These are phyloP conservation scores for Aureobasidium sp. DNA, from an alignment of 2,329 filamentous ascomycete species.

Conservation along the genomic window DNA sequence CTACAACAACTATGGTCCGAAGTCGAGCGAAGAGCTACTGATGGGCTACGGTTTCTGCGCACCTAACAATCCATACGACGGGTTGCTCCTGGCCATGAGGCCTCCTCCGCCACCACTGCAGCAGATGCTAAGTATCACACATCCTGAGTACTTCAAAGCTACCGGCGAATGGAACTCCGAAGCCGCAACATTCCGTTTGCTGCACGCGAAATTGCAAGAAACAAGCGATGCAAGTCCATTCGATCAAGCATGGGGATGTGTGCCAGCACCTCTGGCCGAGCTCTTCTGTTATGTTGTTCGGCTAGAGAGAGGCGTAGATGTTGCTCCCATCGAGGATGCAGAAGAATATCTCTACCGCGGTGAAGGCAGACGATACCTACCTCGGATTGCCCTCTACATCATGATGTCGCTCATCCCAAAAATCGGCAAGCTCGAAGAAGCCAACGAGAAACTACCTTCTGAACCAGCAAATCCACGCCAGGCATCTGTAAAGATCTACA, in stretches of 20 bases:
- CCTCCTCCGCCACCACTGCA: slow-evolving; percentile 31
- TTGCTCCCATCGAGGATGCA: slow-evolving; percentile 22
- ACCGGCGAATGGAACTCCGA: slow-evolving; percentile 26
- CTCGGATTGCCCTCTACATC: slow-evolving; percentile 27
- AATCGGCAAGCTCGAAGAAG: slow-evolving; percentile 23
- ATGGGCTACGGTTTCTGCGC: slow-evolving; percentile 46
- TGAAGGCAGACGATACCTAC: slow-evolving; percentile 23
- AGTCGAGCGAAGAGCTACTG: slow-evolving; percentile 44
- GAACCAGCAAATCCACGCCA: slow-evolving; percentile 31
- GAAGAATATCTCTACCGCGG: slow-evolving; percentile 21
- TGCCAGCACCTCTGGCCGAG: slow-evolving; percentile 27
- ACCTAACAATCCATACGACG: slow-evolving; percentile 38
- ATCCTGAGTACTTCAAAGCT: slow-evolving; percentile 27
- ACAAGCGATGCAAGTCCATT: background rate
- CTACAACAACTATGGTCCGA: slow-evolving; percentile 46
- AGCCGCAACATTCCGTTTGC: slow-evolving; percentile 31
- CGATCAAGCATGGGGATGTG: slow-evolving; percentile 12
- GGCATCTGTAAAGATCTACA: slow-evolving; percentile 34
- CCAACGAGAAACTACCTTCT: slow-evolving; percentile 18
- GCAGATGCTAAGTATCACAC: slow-evolving; percentile 20
- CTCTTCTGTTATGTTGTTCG: slow-evolving; percentile 28
- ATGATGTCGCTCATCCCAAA: slow-evolving; percentile 27
- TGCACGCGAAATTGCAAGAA: background rate
- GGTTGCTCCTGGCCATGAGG: slow-evolving; percentile 34
- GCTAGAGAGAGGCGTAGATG: slow-evolving; percentile 24